Evolutionary conservation across 176 grass and related monocot genomes (phyloP).

Genomic region (Poa annua): DNA sequence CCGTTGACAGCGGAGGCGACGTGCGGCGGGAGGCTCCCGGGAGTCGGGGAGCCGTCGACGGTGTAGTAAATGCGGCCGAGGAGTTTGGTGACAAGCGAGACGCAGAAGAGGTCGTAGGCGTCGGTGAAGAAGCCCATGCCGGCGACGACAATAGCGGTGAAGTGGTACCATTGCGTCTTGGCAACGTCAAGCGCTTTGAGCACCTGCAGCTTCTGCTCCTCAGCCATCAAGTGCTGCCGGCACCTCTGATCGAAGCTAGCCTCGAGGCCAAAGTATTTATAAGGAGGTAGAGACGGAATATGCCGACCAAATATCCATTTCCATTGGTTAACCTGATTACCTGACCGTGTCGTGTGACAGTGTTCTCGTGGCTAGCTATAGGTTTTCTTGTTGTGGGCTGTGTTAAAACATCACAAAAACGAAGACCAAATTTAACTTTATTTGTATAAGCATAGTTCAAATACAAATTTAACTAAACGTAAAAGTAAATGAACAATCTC

Average conservation of each 20-base stretch:
- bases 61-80: constrained; percentile 65
- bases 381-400: not conserved
- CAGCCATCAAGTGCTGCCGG: not conserved
- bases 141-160: constrained; percentile 72
- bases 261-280: not conserved
- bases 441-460: no score
- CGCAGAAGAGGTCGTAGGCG: constrained; percentile 75
- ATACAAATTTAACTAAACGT: no score
- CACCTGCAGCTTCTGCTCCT: constrained; percentile 38
- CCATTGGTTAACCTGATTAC: not conserved
- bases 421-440: no score
- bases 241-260: not conserved
- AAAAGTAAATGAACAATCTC: no score
- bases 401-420: no score
- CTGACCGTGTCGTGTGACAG: not conserved
- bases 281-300: not conserved
- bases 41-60: not conserved
- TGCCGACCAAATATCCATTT: not conserved
- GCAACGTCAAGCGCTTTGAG: constrained; percentile 60
- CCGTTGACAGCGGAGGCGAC: not conserved
- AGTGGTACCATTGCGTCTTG: constrained; percentile 82
- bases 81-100: constrained; percentile 60
- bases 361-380: not conserved
- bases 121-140: constrained; percentile 94
- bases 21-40: constrained; percentile 4